These are phyloP conservation scores for Xerocomellus chrysenteron DNA, from an alignment of 768 basidiomycete species.

Conservation along the genomic window DNA sequence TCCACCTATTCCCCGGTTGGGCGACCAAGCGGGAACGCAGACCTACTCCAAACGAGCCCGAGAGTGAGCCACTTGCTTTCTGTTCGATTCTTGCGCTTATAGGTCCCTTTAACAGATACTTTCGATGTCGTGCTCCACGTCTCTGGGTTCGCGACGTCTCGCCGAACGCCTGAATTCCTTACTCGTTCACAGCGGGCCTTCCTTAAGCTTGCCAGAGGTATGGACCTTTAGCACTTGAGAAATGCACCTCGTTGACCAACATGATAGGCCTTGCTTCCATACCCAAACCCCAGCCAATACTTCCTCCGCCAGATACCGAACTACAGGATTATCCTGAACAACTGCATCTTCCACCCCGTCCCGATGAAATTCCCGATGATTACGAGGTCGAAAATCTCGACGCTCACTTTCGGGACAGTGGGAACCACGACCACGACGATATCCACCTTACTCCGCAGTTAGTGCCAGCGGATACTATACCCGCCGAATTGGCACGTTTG, in stretches of 20 bases:
- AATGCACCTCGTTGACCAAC: conserved; percentile 1
- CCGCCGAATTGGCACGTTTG: conserved; percentile 47
- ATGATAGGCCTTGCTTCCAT: conserved; percentile 67
- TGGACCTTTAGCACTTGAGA: not conserved
- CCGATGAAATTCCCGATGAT: conserved; percentile 60
- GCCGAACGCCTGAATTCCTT: conserved; percentile 56
- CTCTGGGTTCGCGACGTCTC: conserved; percentile 72
- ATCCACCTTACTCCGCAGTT: conserved; percentile 13
- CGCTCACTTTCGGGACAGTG: conserved; percentile 42
- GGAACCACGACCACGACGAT: conserved; percentile 22
- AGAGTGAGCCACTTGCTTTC: conserved; percentile 16
- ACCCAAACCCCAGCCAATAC: conserved; percentile 51
- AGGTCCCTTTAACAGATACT: conserved; percentile 34
- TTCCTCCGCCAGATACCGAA: conserved; percentile 23
- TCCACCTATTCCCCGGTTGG: conserved; percentile 81
- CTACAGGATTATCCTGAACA: conserved; percentile 27
- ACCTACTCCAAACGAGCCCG: conserved; percentile 22
- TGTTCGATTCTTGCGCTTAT: not conserved
- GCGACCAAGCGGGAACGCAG: conserved; percentile 53
- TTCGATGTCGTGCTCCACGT: conserved; percentile 75
- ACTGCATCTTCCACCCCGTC: conserved; percentile 52
- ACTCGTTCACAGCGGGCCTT: conserved; percentile 78
- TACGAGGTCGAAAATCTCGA: conserved; percentile 58
- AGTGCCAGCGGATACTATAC: conserved; percentile 21
- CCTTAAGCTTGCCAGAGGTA: conserved; percentile 75